A percentile compares a stretch with the other conserved stretches of the same genome.
These are phyloP conservation scores for Raphanus sativus DNA, from an alignment of 345 rosid species.

Conservation along the genomic window DNA sequence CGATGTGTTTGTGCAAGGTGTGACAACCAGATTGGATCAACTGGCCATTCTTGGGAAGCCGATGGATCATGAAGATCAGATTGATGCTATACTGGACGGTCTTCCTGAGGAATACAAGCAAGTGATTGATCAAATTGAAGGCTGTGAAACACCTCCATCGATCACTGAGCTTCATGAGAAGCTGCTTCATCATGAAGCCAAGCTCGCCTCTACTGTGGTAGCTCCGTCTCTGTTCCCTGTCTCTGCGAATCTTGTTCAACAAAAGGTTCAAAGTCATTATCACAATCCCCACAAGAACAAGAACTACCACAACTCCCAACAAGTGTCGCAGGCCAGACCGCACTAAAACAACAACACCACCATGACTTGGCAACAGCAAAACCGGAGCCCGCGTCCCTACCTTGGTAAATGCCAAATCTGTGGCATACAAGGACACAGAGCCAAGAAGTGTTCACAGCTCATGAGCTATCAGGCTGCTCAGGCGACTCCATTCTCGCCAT, in stretches of 20 bases:
- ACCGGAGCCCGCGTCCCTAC: not conserved
- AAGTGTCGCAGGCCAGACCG: too few relatives aligned
- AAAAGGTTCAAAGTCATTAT: not conserved
- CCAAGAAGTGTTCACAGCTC: not conserved
- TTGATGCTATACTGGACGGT: not conserved
- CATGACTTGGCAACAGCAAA: not conserved
- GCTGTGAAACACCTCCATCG: not conserved
- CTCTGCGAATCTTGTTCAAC: not conserved
- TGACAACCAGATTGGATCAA: too few relatives aligned
- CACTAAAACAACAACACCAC: not conserved
- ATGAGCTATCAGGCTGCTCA: not conserved
- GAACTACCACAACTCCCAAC: not conserved
- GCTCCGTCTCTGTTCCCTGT: not conserved
- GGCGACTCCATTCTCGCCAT: not conserved
- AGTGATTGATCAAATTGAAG: not conserved
- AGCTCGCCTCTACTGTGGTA: not conserved
- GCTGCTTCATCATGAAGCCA: not conserved
- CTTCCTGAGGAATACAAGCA: too few relatives aligned
- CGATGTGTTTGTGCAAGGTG: not conserved
- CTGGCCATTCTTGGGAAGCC: not conserved
- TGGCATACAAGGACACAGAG: not conserved
- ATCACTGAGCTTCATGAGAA: not conserved
- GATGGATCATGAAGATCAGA: not conserved
- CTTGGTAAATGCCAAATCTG: not conserved
- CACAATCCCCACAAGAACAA: not conserved